Conservation (phyloP, 345 rosid genomes). For the Rhizophora mangle region DNA sequence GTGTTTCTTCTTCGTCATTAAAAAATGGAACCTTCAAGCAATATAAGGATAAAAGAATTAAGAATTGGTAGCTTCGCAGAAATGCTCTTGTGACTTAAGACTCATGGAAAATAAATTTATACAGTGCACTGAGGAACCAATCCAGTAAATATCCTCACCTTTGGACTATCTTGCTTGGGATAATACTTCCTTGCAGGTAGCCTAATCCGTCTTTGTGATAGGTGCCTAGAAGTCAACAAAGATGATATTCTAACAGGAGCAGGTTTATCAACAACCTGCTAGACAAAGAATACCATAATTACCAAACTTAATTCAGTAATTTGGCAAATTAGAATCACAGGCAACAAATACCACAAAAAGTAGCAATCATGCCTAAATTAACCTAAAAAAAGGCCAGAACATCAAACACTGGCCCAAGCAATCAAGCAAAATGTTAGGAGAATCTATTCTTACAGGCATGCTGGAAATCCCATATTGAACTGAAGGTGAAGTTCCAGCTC, state of each 20-base stretch:
- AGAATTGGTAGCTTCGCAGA: not conserved
- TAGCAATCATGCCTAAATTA: not conserved
- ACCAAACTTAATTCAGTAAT: not conserved
- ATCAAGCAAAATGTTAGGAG: constrained; percentile 6
- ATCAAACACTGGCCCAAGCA: too few species aligned
- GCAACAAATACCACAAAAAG: not conserved
- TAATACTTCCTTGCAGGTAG: constrained; percentile 77
- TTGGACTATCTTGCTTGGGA: constrained; percentile 62
- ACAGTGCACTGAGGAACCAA: not conserved
- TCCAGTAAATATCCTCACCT: constrained; percentile 40
- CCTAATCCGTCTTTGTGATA: constrained; percentile 66
- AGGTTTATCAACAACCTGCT: constrained; percentile 80
- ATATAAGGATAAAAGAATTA: not conserved
- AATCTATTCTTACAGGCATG: constrained; percentile 63
- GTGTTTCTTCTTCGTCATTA: constrained; percentile 69
- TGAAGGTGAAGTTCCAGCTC: constrained; percentile 66
- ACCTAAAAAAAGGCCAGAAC: not conserved
- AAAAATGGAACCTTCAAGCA: constrained; percentile 84
- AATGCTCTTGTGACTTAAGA: not conserved
- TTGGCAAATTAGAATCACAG: not conserved
- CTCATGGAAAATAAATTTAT: too few species aligned
- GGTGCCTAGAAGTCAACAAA: constrained; percentile 72
- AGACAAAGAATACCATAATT: constrained; percentile 4
- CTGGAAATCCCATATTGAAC: constrained; percentile 89
- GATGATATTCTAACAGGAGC: constrained; percentile 74